phyloP scores from a whole-genome alignment of 2,329 filamentous ascomycete species.

The Talaromyces islandicus region DNA sequence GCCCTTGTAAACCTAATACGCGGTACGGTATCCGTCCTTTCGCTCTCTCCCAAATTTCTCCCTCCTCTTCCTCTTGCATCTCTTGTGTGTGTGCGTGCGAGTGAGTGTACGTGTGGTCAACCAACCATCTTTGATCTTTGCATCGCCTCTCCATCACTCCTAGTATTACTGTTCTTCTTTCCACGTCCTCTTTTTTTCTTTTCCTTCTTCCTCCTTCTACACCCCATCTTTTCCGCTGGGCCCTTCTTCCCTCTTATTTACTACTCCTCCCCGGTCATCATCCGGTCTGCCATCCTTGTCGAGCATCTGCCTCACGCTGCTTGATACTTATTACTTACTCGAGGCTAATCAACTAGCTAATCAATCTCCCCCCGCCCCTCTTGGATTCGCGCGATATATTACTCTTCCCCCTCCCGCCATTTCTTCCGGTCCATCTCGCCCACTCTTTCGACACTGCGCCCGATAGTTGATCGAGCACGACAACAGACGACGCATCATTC shows the following conservation, averaged over 20 bases:
- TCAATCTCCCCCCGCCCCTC: too few relatives aligned
- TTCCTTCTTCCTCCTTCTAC: background rate
- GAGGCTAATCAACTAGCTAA: background rate
- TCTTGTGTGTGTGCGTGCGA: background rate
- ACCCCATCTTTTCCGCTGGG: background rate
- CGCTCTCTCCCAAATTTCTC: background rate
- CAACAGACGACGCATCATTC: background rate
- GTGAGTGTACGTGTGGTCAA: background rate
- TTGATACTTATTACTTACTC: background rate
- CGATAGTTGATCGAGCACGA: background rate
- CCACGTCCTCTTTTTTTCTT: background rate
- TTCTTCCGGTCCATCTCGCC: background rate
- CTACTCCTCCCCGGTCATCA: background rate
- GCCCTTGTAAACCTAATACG: background rate
- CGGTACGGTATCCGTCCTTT: background rate
- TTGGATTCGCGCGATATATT: background rate
- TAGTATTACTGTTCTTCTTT: background rate
- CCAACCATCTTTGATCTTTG: too few relatives aligned
- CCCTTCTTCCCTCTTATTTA: background rate
- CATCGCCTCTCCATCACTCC: too few relatives aligned
- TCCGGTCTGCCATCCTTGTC: background rate
- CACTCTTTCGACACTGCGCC: background rate
- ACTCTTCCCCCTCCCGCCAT: background rate
- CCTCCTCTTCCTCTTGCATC: background rate
- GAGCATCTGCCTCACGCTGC: background rate